Conservation (phyloP, 768 basidiomycete genomes). For the Boletus tylopilopsis region DNA sequence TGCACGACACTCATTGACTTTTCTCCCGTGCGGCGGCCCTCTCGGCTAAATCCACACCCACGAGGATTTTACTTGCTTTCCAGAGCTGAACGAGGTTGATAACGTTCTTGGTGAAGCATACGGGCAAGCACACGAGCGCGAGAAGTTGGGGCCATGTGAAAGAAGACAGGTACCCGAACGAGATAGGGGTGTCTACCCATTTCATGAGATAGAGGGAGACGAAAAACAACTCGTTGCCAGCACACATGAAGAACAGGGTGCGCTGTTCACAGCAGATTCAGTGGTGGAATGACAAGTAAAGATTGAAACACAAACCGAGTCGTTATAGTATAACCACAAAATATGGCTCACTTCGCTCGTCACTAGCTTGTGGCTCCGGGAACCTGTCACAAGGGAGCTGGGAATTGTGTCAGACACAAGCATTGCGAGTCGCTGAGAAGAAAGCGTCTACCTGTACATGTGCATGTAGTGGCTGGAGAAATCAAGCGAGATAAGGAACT, state of each 20-base stretch:
- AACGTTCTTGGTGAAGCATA: slow-evolving; percentile 81
- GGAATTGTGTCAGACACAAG: slow-evolving; percentile 4
- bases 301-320: slow-evolving; percentile 57
- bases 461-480: slow-evolving; percentile 99
- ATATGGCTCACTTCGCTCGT: slow-evolving; percentile 91
- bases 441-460: slow-evolving; percentile 86
- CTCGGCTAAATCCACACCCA: slow-evolving; percentile 90
- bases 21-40: slow-evolving; percentile 58
- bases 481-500: slow-evolving; percentile 94
- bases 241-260: slow-evolving; percentile 89
- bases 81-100: slow-evolving; percentile 96
- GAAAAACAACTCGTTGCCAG: slow-evolving; percentile 94
- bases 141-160: slow-evolving; percentile 78
- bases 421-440: no score
- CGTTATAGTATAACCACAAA: slow-evolving; percentile 90
- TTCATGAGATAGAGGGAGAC: slow-evolving; percentile 92
- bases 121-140: slow-evolving; percentile 56
- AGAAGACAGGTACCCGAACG: slow-evolving; percentile 15
- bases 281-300: not conserved
- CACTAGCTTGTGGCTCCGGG: slow-evolving; percentile 88
- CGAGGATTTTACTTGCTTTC: slow-evolving; percentile 95
- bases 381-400: slow-evolving; percentile 94
- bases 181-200: slow-evolving; percentile 73
- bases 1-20: slow-evolving; percentile 5
- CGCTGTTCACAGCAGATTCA: slow-evolving; percentile 41